phyloP scores from a whole-genome alignment of 805 yeast species.

The Lipomyces sp. region DNA sequence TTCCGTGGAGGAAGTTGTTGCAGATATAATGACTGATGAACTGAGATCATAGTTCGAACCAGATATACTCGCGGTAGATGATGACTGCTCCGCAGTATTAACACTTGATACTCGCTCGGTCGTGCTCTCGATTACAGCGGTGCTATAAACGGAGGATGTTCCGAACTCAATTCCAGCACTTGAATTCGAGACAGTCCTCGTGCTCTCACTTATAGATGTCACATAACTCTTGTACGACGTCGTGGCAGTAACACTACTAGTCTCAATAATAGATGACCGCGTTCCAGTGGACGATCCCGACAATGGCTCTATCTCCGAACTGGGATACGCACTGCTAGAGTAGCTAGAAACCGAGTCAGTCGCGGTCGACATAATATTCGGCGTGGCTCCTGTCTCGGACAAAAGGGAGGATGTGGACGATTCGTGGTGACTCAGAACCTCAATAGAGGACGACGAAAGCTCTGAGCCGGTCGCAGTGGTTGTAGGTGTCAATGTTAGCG shows the following conservation, averaged over 20 bases:
- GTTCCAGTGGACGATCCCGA: neutral
- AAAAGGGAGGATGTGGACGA: neutral
- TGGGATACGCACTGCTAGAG: neutral
- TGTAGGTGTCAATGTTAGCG: too few species aligned
- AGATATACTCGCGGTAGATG: neutral
- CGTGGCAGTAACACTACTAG: neutral
- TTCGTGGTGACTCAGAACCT: neutral
- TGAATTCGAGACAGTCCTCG: neutral
- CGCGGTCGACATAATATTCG: constrained; percentile 42
- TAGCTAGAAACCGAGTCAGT: constrained; percentile 23
- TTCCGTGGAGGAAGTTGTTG: neutral
- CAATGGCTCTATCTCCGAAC: neutral
- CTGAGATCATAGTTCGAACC: neutral
- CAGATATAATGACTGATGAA: neutral
- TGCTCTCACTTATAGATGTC: neutral
- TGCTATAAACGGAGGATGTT: neutral
- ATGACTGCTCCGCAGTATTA: neutral
- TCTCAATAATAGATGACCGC: neutral
- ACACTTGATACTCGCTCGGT: neutral
- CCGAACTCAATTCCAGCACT: neutral
- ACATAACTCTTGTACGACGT: neutral
- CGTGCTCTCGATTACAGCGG: neutral
- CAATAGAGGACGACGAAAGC: constrained; percentile 16
- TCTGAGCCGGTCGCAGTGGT: neutral
- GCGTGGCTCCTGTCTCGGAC: constrained; percentile 22